Conservation (phyloP, 1,139 yeast species). For the Eremothecium sinecaudum region DNA sequence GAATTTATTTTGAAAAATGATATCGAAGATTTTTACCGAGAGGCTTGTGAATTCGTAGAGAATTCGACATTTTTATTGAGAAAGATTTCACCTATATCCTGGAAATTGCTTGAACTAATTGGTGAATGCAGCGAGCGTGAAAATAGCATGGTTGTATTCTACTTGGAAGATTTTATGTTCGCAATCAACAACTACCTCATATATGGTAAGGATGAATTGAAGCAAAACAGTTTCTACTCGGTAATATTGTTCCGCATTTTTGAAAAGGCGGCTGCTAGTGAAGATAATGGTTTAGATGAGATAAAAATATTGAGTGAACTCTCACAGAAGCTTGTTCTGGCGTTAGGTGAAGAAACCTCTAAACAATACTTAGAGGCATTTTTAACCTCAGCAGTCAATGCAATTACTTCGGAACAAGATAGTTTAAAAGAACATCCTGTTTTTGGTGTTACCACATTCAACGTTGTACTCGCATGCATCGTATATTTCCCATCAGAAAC, state of each 20-base stretch:
- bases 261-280: constrained; percentile 26
- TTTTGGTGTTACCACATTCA: constrained; percentile 49
- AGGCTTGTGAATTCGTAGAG: constrained; percentile 76
- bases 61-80: constrained; percentile 73
- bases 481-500: constrained; percentile 53
- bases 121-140: constrained; percentile 45
- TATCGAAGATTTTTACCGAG: constrained; percentile 73
- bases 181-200: constrained; percentile 68
- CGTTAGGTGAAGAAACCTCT: constrained; percentile 27
- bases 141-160: constrained; percentile 43
- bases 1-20: constrained; percentile 53
- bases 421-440: constrained; percentile 32
- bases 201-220: constrained; percentile 53
- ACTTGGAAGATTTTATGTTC: constrained; percentile 69
- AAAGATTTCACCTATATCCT: constrained; percentile 61
- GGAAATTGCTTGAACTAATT: constrained; percentile 58
- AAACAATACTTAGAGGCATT: constrained; percentile 20
- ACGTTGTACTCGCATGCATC: constrained; percentile 59
- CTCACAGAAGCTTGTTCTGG: constrained; percentile 30
- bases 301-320: constrained; percentile 27
- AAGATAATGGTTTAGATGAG: constrained; percentile 28
- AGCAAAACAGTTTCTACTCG: constrained; percentile 28
- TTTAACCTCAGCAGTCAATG: constrained; percentile 23
- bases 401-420: constrained; percentile 24
- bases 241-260: constrained; percentile 26